Evolutionary conservation across 345 rosid genomes (phyloP), one percentile per base, ranked within the genome.

Genomic region (Salix udensis): DNA sequence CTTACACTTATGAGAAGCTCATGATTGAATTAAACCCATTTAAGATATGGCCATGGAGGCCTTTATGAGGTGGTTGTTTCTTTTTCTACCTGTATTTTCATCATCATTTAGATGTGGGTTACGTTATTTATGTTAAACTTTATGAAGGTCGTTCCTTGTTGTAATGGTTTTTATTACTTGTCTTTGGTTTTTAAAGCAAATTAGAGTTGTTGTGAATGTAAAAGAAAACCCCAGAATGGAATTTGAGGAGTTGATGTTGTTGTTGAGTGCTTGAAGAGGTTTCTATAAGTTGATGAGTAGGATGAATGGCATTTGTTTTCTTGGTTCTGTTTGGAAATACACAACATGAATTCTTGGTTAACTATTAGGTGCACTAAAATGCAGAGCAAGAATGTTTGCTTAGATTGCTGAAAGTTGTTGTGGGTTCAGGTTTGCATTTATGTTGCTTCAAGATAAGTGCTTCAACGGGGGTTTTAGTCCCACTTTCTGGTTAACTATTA

Each of bases 201-300:
- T 71, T 40, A 30, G 44, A 48, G 74, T 77, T 39, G 83, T 79
- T 85, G 79, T 61, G 71, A 79, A 18, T 76, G 78, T 67, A 58
- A 65, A 70, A 24, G 61, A 74, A 64, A 75, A 46, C 44, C 53
- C 19, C 18, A 31, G 34, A 31, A 31, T 31, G 34, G 34, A 3
- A 31, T 31, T 31, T 31, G 34, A 31, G 3, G 34, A 31, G 31
- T 30, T 30, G 31, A 30, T 30, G 34, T 4, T 31, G 58, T 64
- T 77, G 78, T 72, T 73, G 69, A 34, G 68, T 61, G 67, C 58
- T 71, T 78, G 26, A 19, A 58, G 46, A 67, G 48, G 74, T 50
- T 69, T 50, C 19, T 26, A 1, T 21, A 71, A 76, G 46, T 71
- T 42, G 71, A 69, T 75, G 74, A 70, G 52, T 48, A 24, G 65